Percentiles rank a stretch among this genome's conserved stretches.
Evolutionary conservation across 495 filamentous ascomycete genomes (phyloP).

Genomic region (Neurospora sp.): DNA sequence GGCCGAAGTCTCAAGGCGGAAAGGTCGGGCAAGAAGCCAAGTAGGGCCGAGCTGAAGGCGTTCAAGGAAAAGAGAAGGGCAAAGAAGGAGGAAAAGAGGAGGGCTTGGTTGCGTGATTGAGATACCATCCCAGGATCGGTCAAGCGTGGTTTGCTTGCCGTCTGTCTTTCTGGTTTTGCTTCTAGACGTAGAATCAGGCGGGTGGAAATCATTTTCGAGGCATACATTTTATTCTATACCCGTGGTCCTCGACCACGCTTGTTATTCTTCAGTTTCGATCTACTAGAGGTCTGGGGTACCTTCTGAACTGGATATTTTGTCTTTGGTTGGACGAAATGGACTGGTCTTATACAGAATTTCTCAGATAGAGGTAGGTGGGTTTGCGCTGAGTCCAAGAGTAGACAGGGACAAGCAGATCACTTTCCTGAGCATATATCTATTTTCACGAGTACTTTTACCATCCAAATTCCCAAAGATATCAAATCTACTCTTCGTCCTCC

Average conservation of each 20-base stretch:
- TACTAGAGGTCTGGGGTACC: background rate
- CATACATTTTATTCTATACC: background rate
- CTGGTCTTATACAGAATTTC: background rate
- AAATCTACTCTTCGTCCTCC: slow-evolving; percentile 12
- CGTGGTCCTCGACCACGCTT: background rate
- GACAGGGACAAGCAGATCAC: background rate
- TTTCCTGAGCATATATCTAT: background rate
- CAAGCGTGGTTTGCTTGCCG: background rate
- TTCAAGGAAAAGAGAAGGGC: slow-evolving; percentile 60
- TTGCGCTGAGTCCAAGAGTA: background rate
- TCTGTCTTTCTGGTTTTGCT: background rate
- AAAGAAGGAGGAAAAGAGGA: slow-evolving; percentile 88
- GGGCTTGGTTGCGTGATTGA: slow-evolving; percentile 84
- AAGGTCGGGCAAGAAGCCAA: slow-evolving; percentile 77
- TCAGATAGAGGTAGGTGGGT: background rate
- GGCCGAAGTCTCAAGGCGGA: slow-evolving; percentile 89
- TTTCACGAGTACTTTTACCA: background rate
- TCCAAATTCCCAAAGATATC: slow-evolving; percentile 1
- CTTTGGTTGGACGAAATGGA: background rate
- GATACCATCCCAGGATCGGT: background rate
- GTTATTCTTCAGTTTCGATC: background rate
- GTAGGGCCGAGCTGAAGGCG: slow-evolving; percentile 67
- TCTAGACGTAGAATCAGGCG: background rate
- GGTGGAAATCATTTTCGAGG: background rate
- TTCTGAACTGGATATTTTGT: background rate